Evolutionary conservation across 768 basidiomycete genomes (phyloP), one percentile per base, ranked within the genome.

Genomic region (Hypsizygus marmoreus): DNA sequence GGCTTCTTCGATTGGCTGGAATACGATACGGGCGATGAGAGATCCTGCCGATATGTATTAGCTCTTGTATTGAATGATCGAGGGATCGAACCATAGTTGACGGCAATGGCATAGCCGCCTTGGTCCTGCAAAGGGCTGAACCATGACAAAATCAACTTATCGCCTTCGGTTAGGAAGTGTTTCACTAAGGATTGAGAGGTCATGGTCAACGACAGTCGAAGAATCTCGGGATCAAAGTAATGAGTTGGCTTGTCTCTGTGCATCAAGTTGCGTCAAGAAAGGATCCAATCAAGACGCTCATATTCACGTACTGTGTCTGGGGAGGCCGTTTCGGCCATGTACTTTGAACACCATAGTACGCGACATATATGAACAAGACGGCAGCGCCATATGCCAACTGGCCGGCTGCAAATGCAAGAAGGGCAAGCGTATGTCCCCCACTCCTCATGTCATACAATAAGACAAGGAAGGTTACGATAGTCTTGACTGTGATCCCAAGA

Each of bases 1-100:
- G 1, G 90, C 87, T 67, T 99, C 97, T 66, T 99, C 97, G 19
- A 97, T 80, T 0, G 97, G 97, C 56, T 97, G 95, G 61, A 98
- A 95, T 19, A 95, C 60, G 47, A 98, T 88, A 13, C 97, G 84
- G 4, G 94, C 95, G 19, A 97, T 71, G 11, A 98, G 77, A 3
- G 95, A 97, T 39, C 95, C 95, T 95, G 56, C 3, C 11, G 37
- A 26, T 9, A 12, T 7, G 14, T 8, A 38, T n/a, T 19, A 24
- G 59, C 23, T 14, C 13, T 26, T 14, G 8, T 6, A 29, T 9
- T 8, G 33, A 24, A 17, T 8, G 14, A 33, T 23, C 12, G 42
- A 5, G 30, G 14, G 10, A 11, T 62, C 79, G 38, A 41, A 90
- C 95, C 97, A 61, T 98, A 99, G 65, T 97, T 98, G 29, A 88